A percentile compares a stretch with the other conserved stretches of the same genome.
phyloP scores from a whole-genome alignment of 805 yeast genomes.

The Pichia paraexigua region DNA sequence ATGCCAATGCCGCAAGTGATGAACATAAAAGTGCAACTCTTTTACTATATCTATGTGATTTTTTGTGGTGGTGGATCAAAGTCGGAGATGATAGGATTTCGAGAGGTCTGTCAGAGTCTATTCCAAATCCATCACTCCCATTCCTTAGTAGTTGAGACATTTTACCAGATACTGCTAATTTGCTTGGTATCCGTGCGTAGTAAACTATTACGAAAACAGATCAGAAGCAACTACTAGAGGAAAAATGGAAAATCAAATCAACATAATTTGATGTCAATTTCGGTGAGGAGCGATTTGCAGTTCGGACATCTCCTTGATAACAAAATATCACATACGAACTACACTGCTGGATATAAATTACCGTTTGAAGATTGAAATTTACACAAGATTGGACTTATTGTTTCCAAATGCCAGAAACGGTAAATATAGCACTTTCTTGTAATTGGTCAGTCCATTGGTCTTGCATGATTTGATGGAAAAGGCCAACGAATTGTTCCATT shows the following conservation, averaged over 20 bases:
- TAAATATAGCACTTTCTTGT: constrained; percentile 20
- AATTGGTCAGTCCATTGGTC: constrained; percentile 25
- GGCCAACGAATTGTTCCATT: constrained; percentile 18
- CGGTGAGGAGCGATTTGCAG: background rate
- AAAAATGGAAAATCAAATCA: background rate
- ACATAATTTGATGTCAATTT: too few relatives aligned
- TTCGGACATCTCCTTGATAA: too few relatives aligned
- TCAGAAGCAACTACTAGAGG: background rate
- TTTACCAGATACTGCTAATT: background rate
- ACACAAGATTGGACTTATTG: background rate
- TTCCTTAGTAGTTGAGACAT: background rate
- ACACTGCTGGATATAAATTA: too few relatives aligned
- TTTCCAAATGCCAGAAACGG: constrained; percentile 18
- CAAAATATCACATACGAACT: background rate
- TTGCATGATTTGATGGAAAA: constrained; percentile 21
- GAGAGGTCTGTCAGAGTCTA: background rate
- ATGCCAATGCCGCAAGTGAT: constrained; percentile 49
- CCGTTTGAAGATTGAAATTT: background rate
- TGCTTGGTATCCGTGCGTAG: background rate
- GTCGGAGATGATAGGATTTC: background rate
- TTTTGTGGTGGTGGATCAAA: background rate
- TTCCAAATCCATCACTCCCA: background rate
- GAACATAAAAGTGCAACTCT: constrained; percentile 16
- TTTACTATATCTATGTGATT: constrained; percentile 1
- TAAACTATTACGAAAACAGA: too few relatives aligned